Percentiles rank a stretch among this genome's conserved stretches.
phyloP scores from a whole-genome alignment of 768 basidiomycete species.

The Boletus eberwhitei region DNA sequence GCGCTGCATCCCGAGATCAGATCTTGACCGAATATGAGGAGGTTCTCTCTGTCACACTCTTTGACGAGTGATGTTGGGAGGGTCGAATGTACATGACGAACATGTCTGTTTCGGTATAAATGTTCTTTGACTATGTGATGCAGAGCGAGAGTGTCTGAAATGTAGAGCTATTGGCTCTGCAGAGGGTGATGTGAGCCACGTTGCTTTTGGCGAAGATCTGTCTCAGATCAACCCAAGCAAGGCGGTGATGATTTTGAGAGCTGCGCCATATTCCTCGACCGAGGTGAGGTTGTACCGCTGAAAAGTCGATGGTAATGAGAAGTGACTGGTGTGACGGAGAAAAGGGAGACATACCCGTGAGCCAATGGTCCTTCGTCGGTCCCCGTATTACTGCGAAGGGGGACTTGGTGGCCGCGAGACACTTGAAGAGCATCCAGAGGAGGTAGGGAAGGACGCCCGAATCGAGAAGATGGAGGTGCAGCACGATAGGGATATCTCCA shows the following conservation, averaged over 20 bases:
- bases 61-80: neutral
- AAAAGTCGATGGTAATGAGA: no score
- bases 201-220: neutral
- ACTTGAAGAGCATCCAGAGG: no score
- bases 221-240: constrained; percentile 31
- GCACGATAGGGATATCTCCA: no score
- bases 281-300: constrained; percentile 31
- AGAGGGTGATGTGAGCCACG: constrained; percentile 1
- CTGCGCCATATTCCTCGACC: constrained; percentile 29
- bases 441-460: constrained; percentile 28
- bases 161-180: constrained; percentile 30
- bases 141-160: constrained; percentile 39
- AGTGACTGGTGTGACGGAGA: no score
- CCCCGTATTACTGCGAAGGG: no score
- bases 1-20: constrained; percentile 37
- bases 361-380: no score
- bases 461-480: no score
- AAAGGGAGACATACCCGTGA: no score
- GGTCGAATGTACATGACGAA: constrained; percentile 29
- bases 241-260: constrained; percentile 34
- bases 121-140: constrained; percentile 37
- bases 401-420: no score
- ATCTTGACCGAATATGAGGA: constrained; percentile 36
- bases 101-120: constrained; percentile 37
- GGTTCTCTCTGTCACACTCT: constrained; percentile 19